Percentiles rank a stretch among this genome's conserved stretches.
Conservation (phyloP, 2,329 filamentous ascomycete species). For the Cadophora malorum region DNA sequence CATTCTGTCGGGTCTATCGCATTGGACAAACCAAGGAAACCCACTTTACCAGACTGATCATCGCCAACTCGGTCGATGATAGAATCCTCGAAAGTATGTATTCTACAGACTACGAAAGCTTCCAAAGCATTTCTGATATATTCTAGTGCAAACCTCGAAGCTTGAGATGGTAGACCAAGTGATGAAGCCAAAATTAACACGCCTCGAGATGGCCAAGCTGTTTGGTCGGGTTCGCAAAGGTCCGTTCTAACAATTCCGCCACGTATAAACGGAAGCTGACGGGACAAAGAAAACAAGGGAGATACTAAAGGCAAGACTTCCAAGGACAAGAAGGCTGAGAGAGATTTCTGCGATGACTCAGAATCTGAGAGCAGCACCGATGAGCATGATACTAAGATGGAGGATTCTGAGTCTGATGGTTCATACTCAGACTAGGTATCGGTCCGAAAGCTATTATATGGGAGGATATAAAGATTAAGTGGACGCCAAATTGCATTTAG, state of each 20-base stretch:
- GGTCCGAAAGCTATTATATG: too few species aligned
- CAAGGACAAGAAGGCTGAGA: not conserved
- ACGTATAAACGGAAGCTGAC: not conserved
- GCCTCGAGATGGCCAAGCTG: not conserved
- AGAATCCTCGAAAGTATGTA: conserved; percentile 50
- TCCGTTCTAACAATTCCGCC: not conserved
- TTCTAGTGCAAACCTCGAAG: conserved; percentile 23
- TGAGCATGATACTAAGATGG: too few species aligned
- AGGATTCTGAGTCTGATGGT: not conserved
- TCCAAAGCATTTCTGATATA: not conserved
- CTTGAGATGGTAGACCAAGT: not conserved
- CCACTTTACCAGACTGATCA: conserved; percentile 60
- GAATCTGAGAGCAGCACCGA: too few species aligned
- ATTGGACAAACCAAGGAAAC: conserved; percentile 67
- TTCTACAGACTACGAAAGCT: not conserved
- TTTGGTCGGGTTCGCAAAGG: not conserved
- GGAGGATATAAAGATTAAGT: too few species aligned
- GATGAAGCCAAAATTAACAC: not conserved
- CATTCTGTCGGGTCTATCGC: conserved; percentile 62
- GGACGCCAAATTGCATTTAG: not conserved
- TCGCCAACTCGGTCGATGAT: conserved; percentile 62
- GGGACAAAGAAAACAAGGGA: too few species aligned
- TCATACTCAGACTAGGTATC: not conserved
- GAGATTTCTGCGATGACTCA: not conserved
- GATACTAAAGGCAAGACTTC: too few species aligned